Evolutionary conservation across 352 stramenopile species (phyloP), one percentile per base, ranked within the genome.

Genomic region (Phytopythium oedochilum): DNA sequence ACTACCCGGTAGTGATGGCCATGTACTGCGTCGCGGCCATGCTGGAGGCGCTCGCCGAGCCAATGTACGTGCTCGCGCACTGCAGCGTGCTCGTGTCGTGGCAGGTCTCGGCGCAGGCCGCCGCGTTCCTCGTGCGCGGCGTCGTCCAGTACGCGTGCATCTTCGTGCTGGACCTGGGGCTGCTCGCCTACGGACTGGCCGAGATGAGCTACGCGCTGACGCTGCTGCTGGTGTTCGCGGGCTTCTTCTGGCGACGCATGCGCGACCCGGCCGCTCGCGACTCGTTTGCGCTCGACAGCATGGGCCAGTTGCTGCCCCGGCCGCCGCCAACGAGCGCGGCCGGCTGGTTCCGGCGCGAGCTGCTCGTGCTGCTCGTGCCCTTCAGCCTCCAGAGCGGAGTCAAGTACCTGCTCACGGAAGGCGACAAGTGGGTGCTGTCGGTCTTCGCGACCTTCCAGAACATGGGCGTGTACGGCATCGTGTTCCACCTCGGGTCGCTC

Each of bases 401-500:
- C 63, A 99, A 99, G 75, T 98, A 99, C 71, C 60, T 97, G 10
- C 75, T 99, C 28, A 98, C 94, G 0, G 96, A 99, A 66, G 96
- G 92, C 18, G 96, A 99, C 72, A 97, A 97, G 64, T 97, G 98
- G 68, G 82, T 98, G 5, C 72, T 99, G 7, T 88, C 94, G 15
- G 60, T 88, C 5, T 84, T 97, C n/a, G 86, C 84, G 43, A 87
- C 80, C 46, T 83, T 92, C 40, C 83, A 98, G 67, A 79, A 98
- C 61, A 96, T 98, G 85, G 96, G 96, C 23, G 77, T 98, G 8
- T 99, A 99, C 68, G 96, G 96, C 45, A 86, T 99, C 40, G 95
- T 96, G 23, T 94, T 92, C 63, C 96, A 97, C 53, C 90, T 98
- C 55, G 96, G 97, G 14, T 97, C 94, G 22, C 81, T 99, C 47